Base-by-base conservation (phyloP, 257 asterid species). In the Solanum verrucosum region DNA sequence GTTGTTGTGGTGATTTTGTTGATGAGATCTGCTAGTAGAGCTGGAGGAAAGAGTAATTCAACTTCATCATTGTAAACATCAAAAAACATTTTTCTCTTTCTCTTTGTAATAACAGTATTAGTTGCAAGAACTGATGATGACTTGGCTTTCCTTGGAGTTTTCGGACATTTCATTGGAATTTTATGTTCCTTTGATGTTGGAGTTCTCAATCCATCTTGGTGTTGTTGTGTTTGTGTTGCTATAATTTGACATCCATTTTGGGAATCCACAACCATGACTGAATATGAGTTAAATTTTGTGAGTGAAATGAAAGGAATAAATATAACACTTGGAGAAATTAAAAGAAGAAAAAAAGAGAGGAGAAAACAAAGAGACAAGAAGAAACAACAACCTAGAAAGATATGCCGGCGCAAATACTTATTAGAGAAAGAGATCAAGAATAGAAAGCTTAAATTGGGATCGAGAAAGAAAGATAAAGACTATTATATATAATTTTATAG, bases 131-230 rank as follows among this genome's bases (percentile, higher is more conserved):
- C 15, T 31, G 78, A 71, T 71, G 14, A 92, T 23, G 96, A 44
- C 87, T 93, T 94, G 23, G 96, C 94, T 88, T 95, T 95, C 86
- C 92, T 92, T 31, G 98, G 98, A 67, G 96, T 92, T 4, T 94
- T 91, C 6, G 98, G 98, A 84, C 92, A 94, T 87, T 89, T 91
- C 71, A 8, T 83, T 34, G 87, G 87, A 38, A 72, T 78, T 27
- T 71, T 84, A 4, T 84, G 87, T 37, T 91, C 95, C 77, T n/a
- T 86, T 65, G 93, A 88, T 49, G 87, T 93, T 31, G 98, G 98
- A 38, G 98, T 94, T 34, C 65, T 90, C 89, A 3, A 38, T 33
- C 52, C 20, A 34, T 60, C 70, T 37, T 75, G 65, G 27, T 72
- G 56, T n/a, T 44, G 27, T 18, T 42, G 37, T 63, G 37, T 70